Percentiles rank a stretch among this genome's conserved stretches.
phyloP scores from a whole-genome alignment of 106 monocot genomes.

The Posidonia australis region DNA sequence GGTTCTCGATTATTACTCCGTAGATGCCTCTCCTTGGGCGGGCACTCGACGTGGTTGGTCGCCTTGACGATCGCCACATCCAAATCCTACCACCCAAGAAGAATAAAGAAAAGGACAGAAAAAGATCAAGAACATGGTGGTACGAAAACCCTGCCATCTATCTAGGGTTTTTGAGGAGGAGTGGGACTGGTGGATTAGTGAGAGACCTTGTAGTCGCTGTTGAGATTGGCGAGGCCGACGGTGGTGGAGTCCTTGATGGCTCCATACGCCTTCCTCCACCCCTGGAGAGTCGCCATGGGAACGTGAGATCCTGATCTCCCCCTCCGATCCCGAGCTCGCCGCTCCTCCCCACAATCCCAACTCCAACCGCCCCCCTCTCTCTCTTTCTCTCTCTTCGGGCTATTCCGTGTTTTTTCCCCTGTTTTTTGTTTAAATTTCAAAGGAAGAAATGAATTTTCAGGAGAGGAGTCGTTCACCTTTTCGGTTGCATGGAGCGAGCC shows the following conservation, averaged over 20 bases:
- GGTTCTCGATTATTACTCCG: constrained; percentile 23
- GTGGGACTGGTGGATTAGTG: background rate
- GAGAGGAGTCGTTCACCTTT: no score
- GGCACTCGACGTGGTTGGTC: constrained; percentile 66
- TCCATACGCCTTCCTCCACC: constrained; percentile 76
- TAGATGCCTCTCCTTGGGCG: constrained; percentile 65
- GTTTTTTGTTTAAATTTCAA: no score
- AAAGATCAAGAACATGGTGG: background rate
- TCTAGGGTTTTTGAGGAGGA: no score
- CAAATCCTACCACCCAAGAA: constrained; percentile 34
- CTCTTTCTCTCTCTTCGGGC: no score
- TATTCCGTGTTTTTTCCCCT: no score
- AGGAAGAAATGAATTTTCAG: no score
- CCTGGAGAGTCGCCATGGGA: constrained; percentile 54
- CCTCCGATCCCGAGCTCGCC: background rate
- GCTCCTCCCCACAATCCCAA: no score
- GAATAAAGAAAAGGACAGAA: background rate
- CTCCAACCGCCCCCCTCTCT: no score
- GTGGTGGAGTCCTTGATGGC: constrained; percentile 91
- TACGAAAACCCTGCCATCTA: no score
- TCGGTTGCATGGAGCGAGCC: no score
- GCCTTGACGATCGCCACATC: constrained; percentile 77
- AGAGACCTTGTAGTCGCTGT: constrained; percentile 94
- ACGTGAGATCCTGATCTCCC: background rate
- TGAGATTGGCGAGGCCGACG: constrained; percentile 89